Conservation (phyloP, 2,329 filamentous ascomycete genomes). For the Xylaria hypoxylon region DNA sequence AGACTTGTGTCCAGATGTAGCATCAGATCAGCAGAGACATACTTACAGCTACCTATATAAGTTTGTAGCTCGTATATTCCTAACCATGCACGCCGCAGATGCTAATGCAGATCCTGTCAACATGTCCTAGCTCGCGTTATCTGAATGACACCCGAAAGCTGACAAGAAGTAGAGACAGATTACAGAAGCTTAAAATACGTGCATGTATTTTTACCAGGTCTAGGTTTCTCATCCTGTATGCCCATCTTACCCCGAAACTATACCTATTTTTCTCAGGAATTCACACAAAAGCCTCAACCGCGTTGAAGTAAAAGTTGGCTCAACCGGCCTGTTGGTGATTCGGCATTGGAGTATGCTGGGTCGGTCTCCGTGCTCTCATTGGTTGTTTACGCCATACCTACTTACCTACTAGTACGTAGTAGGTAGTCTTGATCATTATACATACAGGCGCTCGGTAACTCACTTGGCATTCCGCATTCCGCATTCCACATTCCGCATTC, state of each 20-base stretch:
- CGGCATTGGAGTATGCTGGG: neutral
- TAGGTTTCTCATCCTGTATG: no score
- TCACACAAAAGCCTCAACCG: constrained; percentile 1
- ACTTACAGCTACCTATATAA: neutral
- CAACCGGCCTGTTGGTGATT: no score
- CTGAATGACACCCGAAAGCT: neutral
- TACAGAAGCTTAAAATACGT: no score
- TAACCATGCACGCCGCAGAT: neutral
- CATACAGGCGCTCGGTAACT: constrained; percentile 4
- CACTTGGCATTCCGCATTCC: constrained; percentile 7
- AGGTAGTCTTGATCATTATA: no score
- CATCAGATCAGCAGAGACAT: neutral
- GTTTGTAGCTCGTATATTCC: constrained; percentile 10
- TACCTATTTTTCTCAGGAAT: neutral
- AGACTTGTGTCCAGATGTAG: neutral
- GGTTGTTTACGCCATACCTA: neutral
- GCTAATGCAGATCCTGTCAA: neutral
- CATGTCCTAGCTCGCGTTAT: neutral
- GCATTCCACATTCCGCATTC: no score
- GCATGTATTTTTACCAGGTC: no score
- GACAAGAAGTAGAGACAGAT: neutral
- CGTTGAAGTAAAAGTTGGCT: neutral
- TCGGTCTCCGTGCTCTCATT: constrained; percentile 12
- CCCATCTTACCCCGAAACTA: no score
- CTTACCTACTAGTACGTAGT: no score